Evolutionary conservation across 345 rosid genomes (phyloP), one percentile per base, ranked within the genome.

Genomic region (Iberis pinnata): DNA sequence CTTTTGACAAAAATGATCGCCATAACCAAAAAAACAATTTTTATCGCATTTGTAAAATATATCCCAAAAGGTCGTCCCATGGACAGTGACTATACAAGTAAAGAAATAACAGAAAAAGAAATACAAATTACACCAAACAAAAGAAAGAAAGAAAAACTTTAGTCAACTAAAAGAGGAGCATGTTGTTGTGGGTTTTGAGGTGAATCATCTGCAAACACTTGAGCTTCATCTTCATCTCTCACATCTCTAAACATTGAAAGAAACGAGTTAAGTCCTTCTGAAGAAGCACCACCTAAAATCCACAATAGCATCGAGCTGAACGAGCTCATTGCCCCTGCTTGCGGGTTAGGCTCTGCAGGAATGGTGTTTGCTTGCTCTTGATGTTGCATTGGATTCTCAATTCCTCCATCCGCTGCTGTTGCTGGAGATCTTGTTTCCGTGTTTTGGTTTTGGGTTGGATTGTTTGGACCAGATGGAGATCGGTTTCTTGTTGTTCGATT

Each of bases 281-380:
- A 76, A 12, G 99, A 85, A 44, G 97, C 97, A 51, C 97, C 99
- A 15, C 99, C 97, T 65, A 93, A 59, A 63, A 93, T 88, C 95
- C 95, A 83, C 47, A 93, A 64, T 70, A 93, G 60, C 62, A 93
- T 60, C 7, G 99, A 93, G 32, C 87, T 83, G 31, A 93, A 75
- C 0, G 97, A 83, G 78, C 78, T 92, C 94, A 83, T 75, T 2
- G 76, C 71, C 15, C 94, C 87, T 0, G 90, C 73, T 68, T 73
- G 79, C 1, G 76, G 54, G 38, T 70, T 80, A 10, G 78, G 53
- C 67, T 75, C 89, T 4, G 76, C 73, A 50, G 65, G 87, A 50
- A 19, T 74, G 43, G 71, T 39, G 64, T 80, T 73, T 65, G 43
- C 64, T 43, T 26, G 65, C 49, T 13, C 44, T 60, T 60, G 61